Conservation (phyloP, 805 yeast genomes). For the Debaryomyces hansenii region DNA sequence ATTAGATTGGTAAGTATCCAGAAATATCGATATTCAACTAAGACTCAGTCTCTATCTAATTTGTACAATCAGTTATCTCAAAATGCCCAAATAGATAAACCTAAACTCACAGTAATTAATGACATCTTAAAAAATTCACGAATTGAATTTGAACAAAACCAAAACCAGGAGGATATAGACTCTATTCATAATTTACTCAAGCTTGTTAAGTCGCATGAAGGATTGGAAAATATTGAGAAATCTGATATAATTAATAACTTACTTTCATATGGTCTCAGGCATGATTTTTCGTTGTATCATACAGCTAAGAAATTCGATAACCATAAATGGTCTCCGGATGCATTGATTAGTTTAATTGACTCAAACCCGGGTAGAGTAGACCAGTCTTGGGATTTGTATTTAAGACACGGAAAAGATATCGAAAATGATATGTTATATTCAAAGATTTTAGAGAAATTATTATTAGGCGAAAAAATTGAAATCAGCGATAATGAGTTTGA, state of each 20-base stretch:
- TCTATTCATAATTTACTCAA: background rate
- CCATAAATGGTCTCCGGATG: constrained; percentile 14
- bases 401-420: constrained; percentile 18
- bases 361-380: constrained; percentile 55
- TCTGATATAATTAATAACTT: constrained; percentile 11
- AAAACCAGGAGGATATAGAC: background rate
- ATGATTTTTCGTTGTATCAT: constrained; percentile 21
- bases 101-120: background rate
- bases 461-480: constrained; percentile 39
- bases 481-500: constrained; percentile 25
- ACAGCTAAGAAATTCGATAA: constrained; percentile 8
- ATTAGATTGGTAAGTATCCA: background rate
- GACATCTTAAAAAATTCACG: background rate
- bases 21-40: background rate
- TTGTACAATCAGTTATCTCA: background rate
- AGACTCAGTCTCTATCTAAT: background rate
- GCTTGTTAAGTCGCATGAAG: background rate
- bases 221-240: background rate
- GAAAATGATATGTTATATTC: constrained; percentile 22
- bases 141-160: background rate
- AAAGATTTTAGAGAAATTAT: constrained; percentile 33
- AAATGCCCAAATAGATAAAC: background rate
- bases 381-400: constrained; percentile 48
- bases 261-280: constrained; percentile 14
- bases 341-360: constrained; percentile 27